Percentiles rank a stretch among this genome's conserved stretches.
Conservation (phyloP, 1,284 basidiomycete genomes). For the Boletus holoroseus region DNA sequence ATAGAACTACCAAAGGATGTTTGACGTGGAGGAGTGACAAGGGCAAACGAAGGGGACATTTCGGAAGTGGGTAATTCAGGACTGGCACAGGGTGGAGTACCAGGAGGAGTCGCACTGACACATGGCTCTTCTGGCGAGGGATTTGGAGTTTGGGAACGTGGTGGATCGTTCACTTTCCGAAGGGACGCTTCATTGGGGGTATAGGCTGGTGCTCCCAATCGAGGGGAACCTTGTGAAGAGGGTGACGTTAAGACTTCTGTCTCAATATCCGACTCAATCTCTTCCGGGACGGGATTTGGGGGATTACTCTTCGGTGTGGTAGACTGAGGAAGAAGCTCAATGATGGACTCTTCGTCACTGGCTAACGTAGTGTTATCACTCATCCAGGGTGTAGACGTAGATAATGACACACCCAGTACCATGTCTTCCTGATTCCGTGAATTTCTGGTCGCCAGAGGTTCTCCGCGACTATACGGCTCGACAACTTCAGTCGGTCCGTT, state of each 20-base stretch:
- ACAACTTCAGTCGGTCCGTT: conserved; percentile 30
- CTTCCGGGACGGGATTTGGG: conserved; percentile 11
- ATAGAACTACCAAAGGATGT: conserved; percentile 39
- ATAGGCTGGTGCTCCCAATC: background rate
- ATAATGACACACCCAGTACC: conserved; percentile 32
- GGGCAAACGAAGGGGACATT: conserved; percentile 25
- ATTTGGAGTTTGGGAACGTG: conserved; percentile 4
- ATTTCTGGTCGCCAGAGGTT: conserved; percentile 21
- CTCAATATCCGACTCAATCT: conserved; percentile 27
- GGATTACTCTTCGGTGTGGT: conserved; percentile 27
- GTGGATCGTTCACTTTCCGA: conserved; percentile 16
- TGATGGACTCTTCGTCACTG: conserved; percentile 37
- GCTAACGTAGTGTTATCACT: conserved; percentile 26
- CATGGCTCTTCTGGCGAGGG: conserved; percentile 1
- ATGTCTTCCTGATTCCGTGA: conserved; percentile 29
- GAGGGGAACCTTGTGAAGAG: conserved; percentile 22
- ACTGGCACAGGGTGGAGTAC: conserved; percentile 19
- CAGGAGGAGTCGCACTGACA: conserved; percentile 24
- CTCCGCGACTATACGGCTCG: conserved; percentile 28
- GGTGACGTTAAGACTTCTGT: conserved; percentile 28
- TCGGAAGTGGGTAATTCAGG: conserved; percentile 6
- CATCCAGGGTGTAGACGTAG: background rate
- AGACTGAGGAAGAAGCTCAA: conserved; percentile 20
- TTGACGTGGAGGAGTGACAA: conserved; percentile 50
- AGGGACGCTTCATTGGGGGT: conserved; percentile 13